Evolutionary conservation across 139 green algal genomes (phyloP), one percentile per base, ranked within the genome.

Genomic region (Raphidocelis subcapitata): DNA sequence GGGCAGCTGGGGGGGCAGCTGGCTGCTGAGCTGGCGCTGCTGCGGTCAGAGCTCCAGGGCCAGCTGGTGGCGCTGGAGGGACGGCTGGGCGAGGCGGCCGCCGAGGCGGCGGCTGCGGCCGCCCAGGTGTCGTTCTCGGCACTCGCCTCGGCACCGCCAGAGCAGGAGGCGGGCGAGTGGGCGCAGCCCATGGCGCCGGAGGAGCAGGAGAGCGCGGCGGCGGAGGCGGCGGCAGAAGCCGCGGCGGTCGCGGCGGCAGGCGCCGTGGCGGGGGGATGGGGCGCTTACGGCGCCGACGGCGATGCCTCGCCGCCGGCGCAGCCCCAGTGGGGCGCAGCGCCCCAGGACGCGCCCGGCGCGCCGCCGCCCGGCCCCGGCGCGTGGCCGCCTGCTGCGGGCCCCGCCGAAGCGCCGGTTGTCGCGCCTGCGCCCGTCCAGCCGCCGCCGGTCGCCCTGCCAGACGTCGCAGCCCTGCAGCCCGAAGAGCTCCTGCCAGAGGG

Each of bases 401-500:
- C n/a, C n/a, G n/a, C n/a, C n/a, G n/a, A n/a, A n/a, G n/a, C n/a
- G n/a, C n/a, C n/a, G n/a, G n/a, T n/a, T n/a, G n/a, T n/a, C n/a
- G 49, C 12, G 44, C 59, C 18, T 4, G 14, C 24, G n/a, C 55
- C 60, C 10, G 44, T 47, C 46, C 61, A 64, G 70, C 70, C 62
- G 31, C 60, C 32, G 26, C 15, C n/a, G 10, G 1, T 46, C 14
- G 24, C 44, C 31, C 24, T 79, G 5, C 55, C 55, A 10, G 41
- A 78, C 28, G 46, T 65, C 5, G 10, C 63, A 26, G 4, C 41
- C 0, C 55, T 79, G 20, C 23, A 16, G 12, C 29, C 69, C 1
- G 65, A 79, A 29, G 54, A 63, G 65, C 41, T 73, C 1, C 29
- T 62, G 5, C 52, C 29, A 3, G 65, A 68, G 29, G 73, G 73